Percentiles rank a stretch among this genome's conserved stretches.
Conservation (phyloP, 148 eudicot species). For the Pouteria glomerata region DNA sequence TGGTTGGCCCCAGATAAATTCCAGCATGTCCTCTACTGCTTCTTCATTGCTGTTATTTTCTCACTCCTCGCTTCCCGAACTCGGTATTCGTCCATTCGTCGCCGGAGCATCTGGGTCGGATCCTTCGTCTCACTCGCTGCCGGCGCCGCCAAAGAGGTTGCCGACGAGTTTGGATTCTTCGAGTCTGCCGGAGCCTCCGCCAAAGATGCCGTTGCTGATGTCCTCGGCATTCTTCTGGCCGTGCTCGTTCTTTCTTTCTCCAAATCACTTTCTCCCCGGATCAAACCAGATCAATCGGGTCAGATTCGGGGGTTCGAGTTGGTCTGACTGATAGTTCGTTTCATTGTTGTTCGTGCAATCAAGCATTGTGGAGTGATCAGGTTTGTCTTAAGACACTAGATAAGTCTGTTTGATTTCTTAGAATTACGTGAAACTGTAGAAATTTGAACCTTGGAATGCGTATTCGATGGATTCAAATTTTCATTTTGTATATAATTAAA, state of each 20-base stretch:
- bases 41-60: conserved; percentile 47
- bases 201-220: conserved; percentile 57
- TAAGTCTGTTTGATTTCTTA: not conserved
- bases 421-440: not conserved
- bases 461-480: not conserved
- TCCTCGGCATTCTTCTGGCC: conserved; percentile 47
- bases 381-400: not conserved
- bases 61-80: conserved; percentile 36
- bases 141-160: conserved; percentile 77
- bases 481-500: not conserved
- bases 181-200: conserved; percentile 68
- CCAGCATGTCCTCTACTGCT: conserved; percentile 62
- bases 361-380: not conserved
- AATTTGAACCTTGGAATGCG: not conserved
- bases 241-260: conserved; percentile 17
- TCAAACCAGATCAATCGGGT: conserved; percentile 15
- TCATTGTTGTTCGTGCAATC: not conserved
- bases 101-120: conserved; percentile 41
- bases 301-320: conserved; percentile 17
- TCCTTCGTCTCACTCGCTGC: conserved; percentile 49
- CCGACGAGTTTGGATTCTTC: conserved; percentile 71
- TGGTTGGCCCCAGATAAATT: conserved; percentile 70
- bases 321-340: conserved; percentile 22
- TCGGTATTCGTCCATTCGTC: conserved; percentile 41
- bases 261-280: conserved; percentile 9